These are phyloP conservation scores for Neonectria magnoliae DNA, from an alignment of 2,329 filamentous ascomycete genomes.

Conservation along the genomic window DNA sequence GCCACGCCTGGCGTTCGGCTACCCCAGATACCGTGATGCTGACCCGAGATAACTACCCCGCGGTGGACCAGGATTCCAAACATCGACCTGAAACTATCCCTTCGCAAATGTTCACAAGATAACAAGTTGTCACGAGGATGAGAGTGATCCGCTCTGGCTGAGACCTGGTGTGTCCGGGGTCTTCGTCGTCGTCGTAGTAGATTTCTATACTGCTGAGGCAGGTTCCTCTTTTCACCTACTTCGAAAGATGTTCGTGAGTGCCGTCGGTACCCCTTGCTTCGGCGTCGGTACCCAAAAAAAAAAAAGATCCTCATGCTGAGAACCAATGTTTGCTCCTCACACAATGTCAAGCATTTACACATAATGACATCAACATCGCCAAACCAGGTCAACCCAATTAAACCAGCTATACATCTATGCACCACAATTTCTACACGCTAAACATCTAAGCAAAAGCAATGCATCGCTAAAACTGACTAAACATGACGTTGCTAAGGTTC, in stretches of 20 bases:
- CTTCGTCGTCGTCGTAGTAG: neutral
- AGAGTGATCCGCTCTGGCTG: neutral
- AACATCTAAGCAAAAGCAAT: neutral
- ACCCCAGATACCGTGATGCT: neutral
- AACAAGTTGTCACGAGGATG: neutral
- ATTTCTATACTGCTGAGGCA: neutral
- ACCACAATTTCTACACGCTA: neutral
- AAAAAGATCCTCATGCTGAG: no score
- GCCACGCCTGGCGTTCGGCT: no score
- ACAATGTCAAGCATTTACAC: no score
- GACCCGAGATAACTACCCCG: neutral
- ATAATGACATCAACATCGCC: neutral
- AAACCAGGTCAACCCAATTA: neutral
- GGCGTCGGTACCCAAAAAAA: no score
- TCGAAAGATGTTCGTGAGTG: no score
- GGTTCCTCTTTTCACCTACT: no score
- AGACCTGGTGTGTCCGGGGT: no score
- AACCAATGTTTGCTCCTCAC: no score
- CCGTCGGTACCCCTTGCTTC: no score
- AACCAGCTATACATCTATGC: neutral
- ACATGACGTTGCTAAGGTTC: conserved; percentile 52
- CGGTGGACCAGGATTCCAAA: neutral
- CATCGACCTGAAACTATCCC: neutral
- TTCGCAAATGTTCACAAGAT: neutral
- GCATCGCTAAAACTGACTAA: conserved; percentile 49